Conservation (phyloP, 371 early-diverging fungal genomes). For the Lichtheimia ramosa region DNA sequence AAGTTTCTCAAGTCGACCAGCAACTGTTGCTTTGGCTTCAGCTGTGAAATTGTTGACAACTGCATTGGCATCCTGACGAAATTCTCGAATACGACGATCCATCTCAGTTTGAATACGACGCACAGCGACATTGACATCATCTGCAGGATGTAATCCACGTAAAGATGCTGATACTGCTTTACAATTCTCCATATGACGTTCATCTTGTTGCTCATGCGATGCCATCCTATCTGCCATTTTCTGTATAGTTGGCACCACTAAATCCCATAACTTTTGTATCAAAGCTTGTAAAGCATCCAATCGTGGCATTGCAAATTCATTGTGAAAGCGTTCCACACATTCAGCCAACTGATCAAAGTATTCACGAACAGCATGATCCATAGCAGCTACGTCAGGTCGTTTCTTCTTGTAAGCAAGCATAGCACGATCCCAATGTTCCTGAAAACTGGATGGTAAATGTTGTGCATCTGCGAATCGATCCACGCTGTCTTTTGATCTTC, state of each 20-base stretch:
- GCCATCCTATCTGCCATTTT: slow-evolving; percentile 44
- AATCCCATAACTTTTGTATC: slow-evolving; percentile 34
- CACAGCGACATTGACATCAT: slow-evolving; percentile 21
- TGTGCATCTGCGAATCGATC: slow-evolving; percentile 32
- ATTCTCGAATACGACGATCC: slow-evolving; percentile 28
- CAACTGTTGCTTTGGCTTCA: slow-evolving; percentile 49
- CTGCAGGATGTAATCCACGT: slow-evolving; percentile 19
- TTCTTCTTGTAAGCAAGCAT: slow-evolving; percentile 11
- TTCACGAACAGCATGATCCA: slow-evolving; percentile 51
- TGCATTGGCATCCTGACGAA: slow-evolving; percentile 41
- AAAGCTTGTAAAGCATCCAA: slow-evolving; percentile 24
- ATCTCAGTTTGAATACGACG: slow-evolving; percentile 16
- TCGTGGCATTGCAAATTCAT: slow-evolving; percentile 30
- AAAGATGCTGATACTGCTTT: slow-evolving; percentile 25
- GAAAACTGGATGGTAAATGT: slow-evolving; percentile 25
- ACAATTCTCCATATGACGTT: slow-evolving; percentile 19
- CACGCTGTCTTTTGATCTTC: slow-evolving; percentile 27
- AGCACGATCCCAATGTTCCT: slow-evolving; percentile 27
- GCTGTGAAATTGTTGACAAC: slow-evolving; percentile 2
- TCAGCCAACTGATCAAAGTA: slow-evolving; percentile 43
- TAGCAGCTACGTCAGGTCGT: slow-evolving; percentile 33
- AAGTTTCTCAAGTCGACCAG: slow-evolving; percentile 58
- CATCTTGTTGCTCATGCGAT: slow-evolving; percentile 18
- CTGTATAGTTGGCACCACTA: slow-evolving; percentile 39
- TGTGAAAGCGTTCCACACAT: slow-evolving; percentile 19